phyloP scores from a whole-genome alignment of 306 rosid genomes.

The Castanospermum australe region DNA sequence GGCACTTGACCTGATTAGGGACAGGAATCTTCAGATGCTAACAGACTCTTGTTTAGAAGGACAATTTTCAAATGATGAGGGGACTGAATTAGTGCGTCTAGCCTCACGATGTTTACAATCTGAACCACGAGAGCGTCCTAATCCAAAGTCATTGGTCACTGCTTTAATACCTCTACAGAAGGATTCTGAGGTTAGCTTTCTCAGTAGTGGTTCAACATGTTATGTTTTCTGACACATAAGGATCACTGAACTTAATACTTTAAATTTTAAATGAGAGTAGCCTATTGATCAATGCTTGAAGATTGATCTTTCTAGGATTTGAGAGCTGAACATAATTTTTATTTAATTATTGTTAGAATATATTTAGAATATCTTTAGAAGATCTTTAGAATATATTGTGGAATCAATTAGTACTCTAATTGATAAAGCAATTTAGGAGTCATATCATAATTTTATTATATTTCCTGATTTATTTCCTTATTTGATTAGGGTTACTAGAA shows the following conservation, averaged over 20 bases:
- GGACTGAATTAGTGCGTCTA: slow-evolving; percentile 86
- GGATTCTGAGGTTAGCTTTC: slow-evolving; percentile 72
- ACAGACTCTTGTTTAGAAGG: slow-evolving; percentile 97
- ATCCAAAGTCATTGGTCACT: slow-evolving; percentile 79
- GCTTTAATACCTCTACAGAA: slow-evolving; percentile 90
- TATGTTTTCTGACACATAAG: neutral
- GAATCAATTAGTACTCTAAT: too few relatives aligned
- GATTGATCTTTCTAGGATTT: neutral
- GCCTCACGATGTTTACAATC: slow-evolving; percentile 91
- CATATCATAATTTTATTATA: too few relatives aligned
- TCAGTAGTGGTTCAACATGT: slow-evolving; percentile 9
- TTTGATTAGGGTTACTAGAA: too few relatives aligned
- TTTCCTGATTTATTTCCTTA: too few relatives aligned
- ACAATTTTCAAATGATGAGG: slow-evolving; percentile 87
- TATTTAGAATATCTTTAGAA: too few relatives aligned
- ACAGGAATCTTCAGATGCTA: slow-evolving; percentile 80
- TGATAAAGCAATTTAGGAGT: too few relatives aligned
- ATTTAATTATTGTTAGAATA: too few relatives aligned
- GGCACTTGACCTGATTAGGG: slow-evolving; percentile 96
- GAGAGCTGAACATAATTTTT: neutral
- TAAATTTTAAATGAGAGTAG: neutral
- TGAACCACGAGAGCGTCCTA: slow-evolving; percentile 96
- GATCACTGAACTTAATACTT: slow-evolving; percentile 2
- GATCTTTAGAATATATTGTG: too few relatives aligned
- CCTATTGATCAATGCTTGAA: neutral